These are phyloP conservation scores for Salix udensis DNA, from an alignment of 345 rosid species.

Conservation along the genomic window DNA sequence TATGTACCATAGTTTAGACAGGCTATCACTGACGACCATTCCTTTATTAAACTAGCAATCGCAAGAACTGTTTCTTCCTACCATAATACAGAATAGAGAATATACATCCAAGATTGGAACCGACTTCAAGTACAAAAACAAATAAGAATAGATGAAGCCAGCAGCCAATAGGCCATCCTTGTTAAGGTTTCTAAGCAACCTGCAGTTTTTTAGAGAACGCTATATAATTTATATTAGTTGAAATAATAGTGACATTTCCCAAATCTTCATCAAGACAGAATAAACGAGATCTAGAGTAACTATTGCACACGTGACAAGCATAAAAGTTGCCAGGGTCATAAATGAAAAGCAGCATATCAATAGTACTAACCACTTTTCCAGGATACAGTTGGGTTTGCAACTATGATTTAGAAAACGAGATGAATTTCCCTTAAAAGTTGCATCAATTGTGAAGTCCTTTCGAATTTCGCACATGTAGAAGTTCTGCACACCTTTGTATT, in stretches of 20 bases:
- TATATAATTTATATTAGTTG: neutral
- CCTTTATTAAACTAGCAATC: too few species aligned
- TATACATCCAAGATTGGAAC: neutral
- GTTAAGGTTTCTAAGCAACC: neutral
- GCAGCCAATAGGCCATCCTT: neutral
- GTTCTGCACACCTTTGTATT: slow-evolving; percentile 65
- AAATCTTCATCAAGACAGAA: neutral
- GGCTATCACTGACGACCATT: too few species aligned
- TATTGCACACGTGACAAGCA: too few species aligned
- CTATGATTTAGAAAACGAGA: slow-evolving; percentile 95
- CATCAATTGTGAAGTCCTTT: slow-evolving; percentile 94
- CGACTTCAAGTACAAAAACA: neutral
- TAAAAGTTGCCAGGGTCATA: neutral
- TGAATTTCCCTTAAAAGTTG: slow-evolving; percentile 86
- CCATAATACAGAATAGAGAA: neutral
- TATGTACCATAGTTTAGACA: too few species aligned
- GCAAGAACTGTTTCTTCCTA: too few species aligned
- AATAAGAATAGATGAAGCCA: neutral
- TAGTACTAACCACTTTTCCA: slow-evolving; percentile 79
- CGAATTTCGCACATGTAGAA: slow-evolving; percentile 98
- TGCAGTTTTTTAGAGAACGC: neutral
- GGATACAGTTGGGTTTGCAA: slow-evolving; percentile 78
- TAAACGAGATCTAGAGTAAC: neutral
- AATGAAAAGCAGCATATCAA: neutral
- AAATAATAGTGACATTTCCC: neutral